Evolutionary conservation across 1,284 basidiomycete species (phyloP).

Genomic region (Rhodofomes roseus): DNA sequence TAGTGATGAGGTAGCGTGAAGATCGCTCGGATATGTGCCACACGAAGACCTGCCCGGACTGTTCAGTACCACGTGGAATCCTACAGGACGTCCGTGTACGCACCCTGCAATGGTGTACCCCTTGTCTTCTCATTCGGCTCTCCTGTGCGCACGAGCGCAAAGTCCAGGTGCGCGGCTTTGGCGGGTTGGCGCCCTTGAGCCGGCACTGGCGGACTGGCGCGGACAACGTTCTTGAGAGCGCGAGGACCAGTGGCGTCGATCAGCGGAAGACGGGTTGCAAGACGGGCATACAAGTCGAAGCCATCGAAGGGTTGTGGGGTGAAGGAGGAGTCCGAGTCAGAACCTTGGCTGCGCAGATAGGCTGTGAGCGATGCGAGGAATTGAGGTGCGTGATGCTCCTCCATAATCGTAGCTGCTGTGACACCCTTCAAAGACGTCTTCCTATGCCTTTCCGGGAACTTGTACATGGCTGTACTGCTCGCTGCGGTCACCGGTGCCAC

Average conservation of each 20-base stretch:
- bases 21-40: conserved; percentile 21
- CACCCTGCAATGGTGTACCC: not conserved
- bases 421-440: not conserved
- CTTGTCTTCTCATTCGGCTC: conserved; percentile 18
- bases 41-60: conserved; percentile 16
- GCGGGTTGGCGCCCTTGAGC: conserved; percentile 3
- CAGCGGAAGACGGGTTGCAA: not conserved
- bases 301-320: not conserved
- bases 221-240: not conserved
- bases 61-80: not conserved
- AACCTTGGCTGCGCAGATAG: not conserved
- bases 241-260: not conserved
- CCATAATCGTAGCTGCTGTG: conserved; percentile 2
- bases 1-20: conserved; percentile 18
- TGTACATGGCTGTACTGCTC: too few relatives aligned
- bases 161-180: conserved; percentile 20
- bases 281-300: not conserved
- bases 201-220: not conserved
- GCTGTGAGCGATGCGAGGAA: conserved; percentile 7
- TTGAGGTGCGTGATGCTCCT: conserved; percentile 5
- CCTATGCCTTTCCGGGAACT: not conserved
- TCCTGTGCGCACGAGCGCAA: conserved; percentile 22
- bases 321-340: not conserved
- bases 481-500: too few relatives aligned
- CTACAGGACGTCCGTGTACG: not conserved